Base-by-base conservation (phyloP, 2,329 filamentous ascomycete genomes). In the Ascochyta koolunga region DNA sequence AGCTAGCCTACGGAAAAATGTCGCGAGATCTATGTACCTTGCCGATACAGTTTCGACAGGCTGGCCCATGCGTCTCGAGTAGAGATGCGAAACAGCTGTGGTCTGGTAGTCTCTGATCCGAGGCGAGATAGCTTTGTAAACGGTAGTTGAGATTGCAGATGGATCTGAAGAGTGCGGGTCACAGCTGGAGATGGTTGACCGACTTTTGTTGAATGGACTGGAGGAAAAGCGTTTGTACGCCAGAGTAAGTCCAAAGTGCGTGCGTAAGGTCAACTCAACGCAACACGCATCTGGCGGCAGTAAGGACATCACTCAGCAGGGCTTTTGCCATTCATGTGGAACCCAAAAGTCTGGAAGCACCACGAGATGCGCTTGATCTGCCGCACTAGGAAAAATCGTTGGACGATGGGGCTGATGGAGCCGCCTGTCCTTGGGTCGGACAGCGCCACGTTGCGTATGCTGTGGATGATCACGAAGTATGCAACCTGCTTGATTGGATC, bases 391-490 rank as follows among this genome's bases (percentile, higher is more conserved):
- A 22, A 31, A 40, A 29, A 40, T 49, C 22, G 40, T 54, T 49
- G 51, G 36, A 29, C 36, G 24, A 45, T 41, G 40, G 45, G 29
- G 40, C 32, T 37, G 45, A 45, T 44, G 32, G 31, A 25, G 35
- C 37, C 47, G 32, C 43, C 24, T 43, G 46, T 43, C 46, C 46
- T 56, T 56, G 47, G 41, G 41, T 56, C 47, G 31, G 48, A 47
- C 37, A 25, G 42, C 52, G 52, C 52, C 52, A 56, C 52, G 46
- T 56, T 56, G 52, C 52, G 51, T 55, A 48, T 44, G 33, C 32
- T 50, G 38, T 50, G 42, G 46, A 38, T 38, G 33, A 43, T 42
- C 32, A 43, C 43, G 42, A 37, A 43, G 42, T 37, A 50, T 50
- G 52, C 47, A 50, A 42, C 19, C 16, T 39, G 41, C 37, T 42